Evolutionary conservation across 2,329 filamentous ascomycete species (phyloP).

Genomic region (Xylaria sp.): DNA sequence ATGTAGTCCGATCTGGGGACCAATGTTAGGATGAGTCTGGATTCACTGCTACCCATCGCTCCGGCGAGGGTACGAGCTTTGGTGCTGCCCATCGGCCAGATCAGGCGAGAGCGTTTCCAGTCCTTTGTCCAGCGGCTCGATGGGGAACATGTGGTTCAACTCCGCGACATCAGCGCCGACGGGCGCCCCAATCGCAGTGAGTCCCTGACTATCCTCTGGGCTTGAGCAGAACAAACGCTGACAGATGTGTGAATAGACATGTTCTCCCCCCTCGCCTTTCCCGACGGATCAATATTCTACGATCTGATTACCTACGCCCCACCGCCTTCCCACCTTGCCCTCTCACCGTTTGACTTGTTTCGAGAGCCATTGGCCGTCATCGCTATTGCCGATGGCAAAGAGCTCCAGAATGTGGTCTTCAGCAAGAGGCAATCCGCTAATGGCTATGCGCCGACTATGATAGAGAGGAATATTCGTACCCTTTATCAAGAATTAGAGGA

Average conservation of each 20-base stretch:
- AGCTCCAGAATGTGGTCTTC: conserved; percentile 63
- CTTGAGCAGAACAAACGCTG: conserved; percentile 19
- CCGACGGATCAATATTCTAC: conserved; percentile 84
- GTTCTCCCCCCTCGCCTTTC: conserved; percentile 91
- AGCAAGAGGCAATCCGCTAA: conserved; percentile 61
- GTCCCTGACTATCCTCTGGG: background rate
- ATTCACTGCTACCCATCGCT: conserved; percentile 88
- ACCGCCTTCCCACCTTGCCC: conserved; percentile 76
- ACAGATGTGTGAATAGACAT: conserved; percentile 67
- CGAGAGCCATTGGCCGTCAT: conserved; percentile 83
- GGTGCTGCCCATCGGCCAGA: conserved; percentile 83
- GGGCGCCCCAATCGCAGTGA: conserved; percentile 83
- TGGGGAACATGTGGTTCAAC: conserved; percentile 78
- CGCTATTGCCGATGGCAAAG: conserved; percentile 81
- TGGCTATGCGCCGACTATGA: conserved; percentile 54
- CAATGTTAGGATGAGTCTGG: conserved; percentile 77
- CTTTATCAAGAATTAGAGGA: conserved; percentile 72
- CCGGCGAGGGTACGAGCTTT: conserved; percentile 89
- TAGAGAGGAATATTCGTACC: conserved; percentile 63
- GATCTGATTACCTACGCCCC: conserved; percentile 82
- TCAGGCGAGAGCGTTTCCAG: conserved; percentile 80
- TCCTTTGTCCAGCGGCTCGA: conserved; percentile 80
- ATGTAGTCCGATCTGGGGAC: conserved; percentile 37
- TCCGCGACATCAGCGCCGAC: conserved; percentile 88
- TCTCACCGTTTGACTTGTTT: conserved; percentile 90